Evolutionary conservation across 306 rosid species (phyloP).

Genomic region (Sechiopsis laciniata): DNA sequence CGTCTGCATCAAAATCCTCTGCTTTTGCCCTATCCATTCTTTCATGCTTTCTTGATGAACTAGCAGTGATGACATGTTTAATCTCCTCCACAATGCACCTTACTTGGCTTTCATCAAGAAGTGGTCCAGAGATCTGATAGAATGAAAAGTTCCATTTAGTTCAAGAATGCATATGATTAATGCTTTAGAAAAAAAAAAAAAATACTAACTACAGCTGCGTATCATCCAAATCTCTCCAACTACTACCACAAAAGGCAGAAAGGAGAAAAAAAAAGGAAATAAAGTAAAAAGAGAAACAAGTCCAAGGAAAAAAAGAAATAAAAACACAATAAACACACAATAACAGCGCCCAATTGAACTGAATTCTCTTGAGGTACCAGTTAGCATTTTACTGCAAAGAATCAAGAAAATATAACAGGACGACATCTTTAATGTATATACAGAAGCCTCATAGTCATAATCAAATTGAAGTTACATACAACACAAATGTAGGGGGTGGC

Average conservation of each 20-base stretch:
- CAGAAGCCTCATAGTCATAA: neutral
- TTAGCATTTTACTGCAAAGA: neutral
- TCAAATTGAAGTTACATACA: neutral
- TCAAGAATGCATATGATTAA: neutral
- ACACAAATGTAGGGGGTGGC: neutral
- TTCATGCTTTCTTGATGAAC: conserved; percentile 83
- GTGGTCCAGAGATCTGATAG: conserved; percentile 66
- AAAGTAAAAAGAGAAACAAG: neutral
- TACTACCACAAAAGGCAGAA: neutral
- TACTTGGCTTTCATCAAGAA: conserved; percentile 87
- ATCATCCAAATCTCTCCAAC: neutral
- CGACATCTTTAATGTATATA: neutral
- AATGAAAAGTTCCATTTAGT: neutral
- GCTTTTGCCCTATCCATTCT: conserved; percentile 83
- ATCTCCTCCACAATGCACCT: conserved; percentile 77
- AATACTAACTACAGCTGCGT: neutral
- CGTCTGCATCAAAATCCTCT: conserved; percentile 97
- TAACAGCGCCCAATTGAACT: neutral
- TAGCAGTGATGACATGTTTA: conserved; percentile 86
- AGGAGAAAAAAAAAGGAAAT: neutral
- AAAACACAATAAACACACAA: neutral
- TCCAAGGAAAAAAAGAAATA: neutral
- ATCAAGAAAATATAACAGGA: neutral
- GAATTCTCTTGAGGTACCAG: too few species aligned
- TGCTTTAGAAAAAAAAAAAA: neutral